Conservation (phyloP, 352 stramenopile species). For the Phytophthora cryptogea region DNA sequence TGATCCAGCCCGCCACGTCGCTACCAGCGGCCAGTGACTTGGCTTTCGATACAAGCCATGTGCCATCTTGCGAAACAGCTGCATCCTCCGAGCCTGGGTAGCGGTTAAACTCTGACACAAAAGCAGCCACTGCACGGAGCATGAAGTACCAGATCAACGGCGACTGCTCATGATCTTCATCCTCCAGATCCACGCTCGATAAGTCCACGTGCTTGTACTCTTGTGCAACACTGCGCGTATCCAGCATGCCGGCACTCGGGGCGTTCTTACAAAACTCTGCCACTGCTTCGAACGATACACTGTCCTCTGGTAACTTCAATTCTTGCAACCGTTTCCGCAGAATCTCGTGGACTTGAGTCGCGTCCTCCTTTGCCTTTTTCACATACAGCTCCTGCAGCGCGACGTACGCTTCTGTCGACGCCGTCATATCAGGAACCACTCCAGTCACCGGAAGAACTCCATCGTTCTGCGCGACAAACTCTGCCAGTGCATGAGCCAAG, state of each 20-base stretch:
- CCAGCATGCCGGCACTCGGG: conserved; percentile 80
- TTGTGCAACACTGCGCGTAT: conserved; percentile 83
- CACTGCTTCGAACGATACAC: conserved; percentile 72
- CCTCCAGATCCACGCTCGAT: conserved; percentile 70
- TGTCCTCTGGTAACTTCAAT: conserved; percentile 35
- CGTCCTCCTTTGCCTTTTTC: conserved; percentile 85
- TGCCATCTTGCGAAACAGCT: conserved; percentile 55
- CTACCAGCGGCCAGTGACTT: conserved; percentile 40
- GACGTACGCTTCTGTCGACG: conserved; percentile 94
- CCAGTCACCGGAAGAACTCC: conserved; percentile 87
- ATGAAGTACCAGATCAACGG: conserved; percentile 96
- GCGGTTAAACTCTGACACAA: conserved; percentile 57
- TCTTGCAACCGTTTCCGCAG: conserved; percentile 36
- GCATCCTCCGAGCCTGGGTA: conserved; percentile 84
- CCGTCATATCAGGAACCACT: conserved; percentile 97
- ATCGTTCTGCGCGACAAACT: conserved; percentile 79
- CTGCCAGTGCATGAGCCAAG: conserved; percentile 64
- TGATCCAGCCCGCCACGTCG: conserved; percentile 59
- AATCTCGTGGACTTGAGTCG: conserved; percentile 40
- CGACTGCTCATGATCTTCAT: conserved; percentile 87
- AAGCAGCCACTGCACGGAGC: conserved; percentile 77
- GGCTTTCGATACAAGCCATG: conserved; percentile 63
- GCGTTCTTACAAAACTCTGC: conserved; percentile 94
- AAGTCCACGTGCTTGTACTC: conserved; percentile 80
- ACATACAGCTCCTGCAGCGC: conserved; percentile 94